Evolutionary conservation across 1,284 basidiomycete genomes (phyloP).

Genomic region (Cystobasidium slooffiae): DNA sequence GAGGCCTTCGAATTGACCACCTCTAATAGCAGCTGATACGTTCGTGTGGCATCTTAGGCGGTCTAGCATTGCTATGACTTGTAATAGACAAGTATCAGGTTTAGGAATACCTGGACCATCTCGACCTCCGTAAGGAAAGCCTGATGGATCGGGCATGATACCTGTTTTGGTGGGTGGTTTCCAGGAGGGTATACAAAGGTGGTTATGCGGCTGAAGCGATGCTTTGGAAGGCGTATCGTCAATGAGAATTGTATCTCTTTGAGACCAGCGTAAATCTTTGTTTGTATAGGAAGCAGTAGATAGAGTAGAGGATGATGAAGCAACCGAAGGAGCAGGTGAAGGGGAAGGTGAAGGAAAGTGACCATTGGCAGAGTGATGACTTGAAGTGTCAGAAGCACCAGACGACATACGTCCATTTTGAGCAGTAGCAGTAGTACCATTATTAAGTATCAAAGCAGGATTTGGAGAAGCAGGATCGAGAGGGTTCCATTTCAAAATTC

Average conservation of each 20-base stretch:
- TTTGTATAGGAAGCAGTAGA: neutral
- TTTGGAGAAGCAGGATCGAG: constrained; percentile 13
- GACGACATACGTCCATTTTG: neutral
- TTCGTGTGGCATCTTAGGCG: constrained; percentile 26
- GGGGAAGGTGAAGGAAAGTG: neutral
- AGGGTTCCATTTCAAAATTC: constrained; percentile 23
- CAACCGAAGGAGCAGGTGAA: constrained; percentile 1
- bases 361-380: neutral
- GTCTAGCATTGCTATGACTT: constrained; percentile 33
- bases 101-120: neutral
- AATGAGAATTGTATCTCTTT: constrained; percentile 40
- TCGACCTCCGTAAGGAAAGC: neutral
- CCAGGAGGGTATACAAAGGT: constrained; percentile 37
- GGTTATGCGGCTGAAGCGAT: constrained; percentile 30
- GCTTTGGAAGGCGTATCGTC: constrained; percentile 38
- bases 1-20: constrained; percentile 5
- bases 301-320: neutral
- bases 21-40: constrained; percentile 18
- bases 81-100: constrained; percentile 15
- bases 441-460: neutral
- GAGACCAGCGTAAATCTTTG: constrained; percentile 33
- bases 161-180: constrained; percentile 22
- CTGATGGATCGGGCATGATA: neutral
- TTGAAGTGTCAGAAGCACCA: neutral
- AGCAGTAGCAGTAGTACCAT: neutral